Evolutionary conservation across 2,329 filamentous ascomycete species (phyloP).

Genomic region (Ophiostoma novo-ulmi): DNA sequence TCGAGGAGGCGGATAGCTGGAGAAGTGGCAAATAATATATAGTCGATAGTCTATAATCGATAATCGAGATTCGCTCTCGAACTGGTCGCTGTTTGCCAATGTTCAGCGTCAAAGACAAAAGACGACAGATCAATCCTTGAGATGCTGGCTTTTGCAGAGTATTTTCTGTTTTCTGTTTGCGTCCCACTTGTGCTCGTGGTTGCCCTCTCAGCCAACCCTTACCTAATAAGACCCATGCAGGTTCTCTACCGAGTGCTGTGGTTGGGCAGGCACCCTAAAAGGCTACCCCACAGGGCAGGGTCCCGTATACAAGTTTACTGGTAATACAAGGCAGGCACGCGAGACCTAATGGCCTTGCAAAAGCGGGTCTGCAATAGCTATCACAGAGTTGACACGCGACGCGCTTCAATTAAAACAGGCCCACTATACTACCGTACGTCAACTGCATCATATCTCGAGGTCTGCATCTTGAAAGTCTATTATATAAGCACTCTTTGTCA

Average conservation of each 20-base stretch:
- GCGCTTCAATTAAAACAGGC: conserved; percentile 8
- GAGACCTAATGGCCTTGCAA: neutral
- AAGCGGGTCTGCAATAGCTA: neutral
- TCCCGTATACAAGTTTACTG: neutral
- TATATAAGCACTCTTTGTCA: neutral
- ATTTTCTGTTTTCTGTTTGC: conserved; percentile 4
- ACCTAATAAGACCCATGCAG: conserved; percentile 6
- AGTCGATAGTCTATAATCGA: neutral
- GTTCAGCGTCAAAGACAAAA: neutral
- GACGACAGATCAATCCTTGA: neutral
- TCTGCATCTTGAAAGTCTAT: neutral
- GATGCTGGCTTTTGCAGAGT: neutral
- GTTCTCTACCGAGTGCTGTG: neutral
- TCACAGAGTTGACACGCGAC: neutral
- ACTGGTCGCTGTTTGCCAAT: neutral
- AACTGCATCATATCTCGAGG: no score
- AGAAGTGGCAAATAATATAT: neutral
- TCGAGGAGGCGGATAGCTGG: neutral
- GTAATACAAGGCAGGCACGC: neutral
- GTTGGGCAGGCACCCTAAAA: neutral
- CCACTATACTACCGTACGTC: neutral
- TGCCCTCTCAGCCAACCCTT: conserved; percentile 5
- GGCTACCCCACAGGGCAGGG: neutral
- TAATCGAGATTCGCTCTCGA: neutral
- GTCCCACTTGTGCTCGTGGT: conserved; percentile 10